Evolutionary conservation across 306 rosid genomes (phyloP), one percentile per base, ranked within the genome.

Genomic region (Crataegus laevigata): DNA sequence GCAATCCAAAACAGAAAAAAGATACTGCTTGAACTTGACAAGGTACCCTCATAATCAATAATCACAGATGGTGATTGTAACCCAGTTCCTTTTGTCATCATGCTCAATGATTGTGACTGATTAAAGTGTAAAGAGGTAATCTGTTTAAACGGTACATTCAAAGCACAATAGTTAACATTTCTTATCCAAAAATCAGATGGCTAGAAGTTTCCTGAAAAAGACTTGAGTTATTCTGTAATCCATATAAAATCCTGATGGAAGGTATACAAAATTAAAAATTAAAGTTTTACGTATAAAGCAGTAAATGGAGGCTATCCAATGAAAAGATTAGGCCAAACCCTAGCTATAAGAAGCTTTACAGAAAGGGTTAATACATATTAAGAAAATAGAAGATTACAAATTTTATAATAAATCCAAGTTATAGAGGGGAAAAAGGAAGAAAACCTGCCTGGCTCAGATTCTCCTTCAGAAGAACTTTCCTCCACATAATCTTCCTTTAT

Each of bases 401-500:
- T 13, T 18, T 30, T 19, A n/a, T 8, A 54, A 25, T 17, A 54
- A 75, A 15, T 18, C 30, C 17, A 14, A 55, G 43, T 76, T 63
- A 51, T 62, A n/a, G n/a, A 62, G 45, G 52, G 54, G 47, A 15
- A 72, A 61, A 78, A 47, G 69, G 79, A 72, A 75, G 25, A 66
- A 74, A 75, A 79, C 86, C 64, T 78, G 72, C 98, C 94, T 82
- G 90, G 62, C 79, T 82, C 77, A 75, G 84, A 75, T 68, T 82
- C 87, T 25, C 60, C 77, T 51, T 77, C 69, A 7, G 54, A 15
- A 24, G 84, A 78, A 58, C 50, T 83, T 66, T 83, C 84, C 83
- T 90, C 97, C 84, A 68, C 80, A 70, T 91, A 89, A 70, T 91
- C 96, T 85, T 91, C 98, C 72, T 77, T 74, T 75, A 94, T 94